phyloP scores from a whole-genome alignment of 805 yeast genomes.

The Candida maltosa region DNA sequence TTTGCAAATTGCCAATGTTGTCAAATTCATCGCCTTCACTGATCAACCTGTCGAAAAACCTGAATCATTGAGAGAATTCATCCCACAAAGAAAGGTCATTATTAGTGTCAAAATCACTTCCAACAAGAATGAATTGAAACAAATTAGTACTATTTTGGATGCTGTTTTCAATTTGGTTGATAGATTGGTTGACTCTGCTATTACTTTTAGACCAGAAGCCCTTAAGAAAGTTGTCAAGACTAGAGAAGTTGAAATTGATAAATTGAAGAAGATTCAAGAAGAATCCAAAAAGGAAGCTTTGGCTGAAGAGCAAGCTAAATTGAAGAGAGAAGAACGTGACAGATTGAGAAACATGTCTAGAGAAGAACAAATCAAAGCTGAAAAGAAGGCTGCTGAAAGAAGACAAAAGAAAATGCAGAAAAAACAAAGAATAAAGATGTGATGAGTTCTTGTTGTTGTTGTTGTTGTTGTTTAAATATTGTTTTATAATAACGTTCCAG shows the following conservation, averaged over 20 bases:
- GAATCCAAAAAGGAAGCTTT: constrained; percentile 63
- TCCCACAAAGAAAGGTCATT: constrained; percentile 50
- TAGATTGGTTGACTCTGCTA: constrained; percentile 45
- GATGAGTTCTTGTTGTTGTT: neutral
- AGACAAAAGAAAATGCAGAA: constrained; percentile 71
- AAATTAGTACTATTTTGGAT: constrained; percentile 47
- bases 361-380: constrained; percentile 76
- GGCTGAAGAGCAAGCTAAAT: constrained; percentile 68
- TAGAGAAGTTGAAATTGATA: constrained; percentile 70
- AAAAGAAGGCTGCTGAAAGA: constrained; percentile 76
- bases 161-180: constrained; percentile 62
- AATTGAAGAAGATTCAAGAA: constrained; percentile 68
- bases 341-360: constrained; percentile 55
- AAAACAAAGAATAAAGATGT: constrained; percentile 50
- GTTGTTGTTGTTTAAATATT: neutral
- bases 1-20: constrained; percentile 43
- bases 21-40: constrained; percentile 74
- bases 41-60: constrained; percentile 84
- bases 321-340: constrained; percentile 62
- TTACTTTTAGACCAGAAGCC: constrained; percentile 68
- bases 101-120: constrained; percentile 54
- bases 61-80: constrained; percentile 49
- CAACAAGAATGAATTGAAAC: constrained; percentile 45
- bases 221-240: constrained; percentile 71
- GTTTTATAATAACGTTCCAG: neutral